Base-by-base conservation (phyloP, 2,329 filamentous ascomycete genomes). In the Exophiala oligosperma region DNA sequence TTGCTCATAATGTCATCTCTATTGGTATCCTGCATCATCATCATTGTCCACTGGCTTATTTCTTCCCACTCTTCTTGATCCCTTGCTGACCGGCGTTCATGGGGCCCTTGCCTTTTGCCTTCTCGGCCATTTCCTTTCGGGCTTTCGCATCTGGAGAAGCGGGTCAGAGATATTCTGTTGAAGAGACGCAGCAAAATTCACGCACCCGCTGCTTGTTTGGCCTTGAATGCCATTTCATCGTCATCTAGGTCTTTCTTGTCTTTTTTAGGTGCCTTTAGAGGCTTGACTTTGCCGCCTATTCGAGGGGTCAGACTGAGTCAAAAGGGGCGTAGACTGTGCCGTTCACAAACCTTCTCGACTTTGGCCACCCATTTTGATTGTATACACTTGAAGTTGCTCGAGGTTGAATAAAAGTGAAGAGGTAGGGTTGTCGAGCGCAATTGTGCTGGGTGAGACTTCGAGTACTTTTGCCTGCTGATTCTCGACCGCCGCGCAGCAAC, bases 11-110 rank as follows among this genome's bases (percentile, higher is more conserved):
- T 40, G 49, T 53, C 60, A 51, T 59, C 46, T 48, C n/a, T 38
- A 28, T 9, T n/a, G 17, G 23, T 46, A 28, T 24, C 29, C 21
- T 24, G 29, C 44, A 28, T 24, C 29, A 50, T 32, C 47, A 21
- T 32, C 47, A 21, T 24, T n/a, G 28, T 17, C n/a, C 14, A 3
- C 3, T 32, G 32, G 40, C 6, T 63, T 61, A 54, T 69, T 78
- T 83, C 96, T 87, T 97, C 96, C 89, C 97, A 96, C 76, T 92
- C 92, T 96, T 97, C 87, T 97, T 97, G 81, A 97, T 96, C 63
- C 91, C 92, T 78, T 95, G 91, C 49, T 82, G 76, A 35, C 91
- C 92, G 32, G 86, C 88, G 78, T 92, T 92, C 73, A 97, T 74
- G 38, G 93, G 92, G 2, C 93, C 93, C 79, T 95, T 96, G 75